phyloP scores from a whole-genome alignment of 306 rosid genomes.

The Pachyrhizus erosus region DNA sequence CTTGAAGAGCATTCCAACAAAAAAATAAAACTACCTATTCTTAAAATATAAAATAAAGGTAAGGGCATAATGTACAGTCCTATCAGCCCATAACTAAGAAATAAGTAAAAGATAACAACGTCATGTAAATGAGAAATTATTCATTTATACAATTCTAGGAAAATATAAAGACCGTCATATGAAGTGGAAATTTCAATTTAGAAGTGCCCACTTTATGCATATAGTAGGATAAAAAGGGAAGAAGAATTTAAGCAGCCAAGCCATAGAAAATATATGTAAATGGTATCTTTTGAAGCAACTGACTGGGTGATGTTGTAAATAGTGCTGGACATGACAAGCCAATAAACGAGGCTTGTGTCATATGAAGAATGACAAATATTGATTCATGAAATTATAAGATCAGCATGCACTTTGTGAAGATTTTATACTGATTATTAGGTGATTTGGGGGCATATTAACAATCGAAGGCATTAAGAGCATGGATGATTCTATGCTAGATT shows the following conservation, averaged over 20 bases:
- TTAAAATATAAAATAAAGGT: background rate
- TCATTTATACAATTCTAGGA: slow-evolving; percentile 15
- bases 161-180: background rate
- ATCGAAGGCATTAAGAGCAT: slow-evolving; percentile 15
- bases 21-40: background rate
- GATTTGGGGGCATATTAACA: slow-evolving; percentile 32
- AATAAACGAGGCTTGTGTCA: slow-evolving; percentile 9
- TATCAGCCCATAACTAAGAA: slow-evolving; percentile 19
- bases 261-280: slow-evolving; percentile 10
- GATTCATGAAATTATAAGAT: slow-evolving; percentile 20
- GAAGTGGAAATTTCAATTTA: background rate
- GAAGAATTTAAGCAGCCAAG: background rate
- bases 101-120: background rate
- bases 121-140: slow-evolving; percentile 7
- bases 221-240: background rate
- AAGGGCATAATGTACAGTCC: background rate
- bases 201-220: background rate
- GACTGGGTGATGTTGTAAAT: background rate
- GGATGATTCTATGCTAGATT: slow-evolving; percentile 10
- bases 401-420: slow-evolving; percentile 30
- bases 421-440: slow-evolving; percentile 24
- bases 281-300: slow-evolving; percentile 19
- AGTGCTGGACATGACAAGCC: slow-evolving; percentile 25
- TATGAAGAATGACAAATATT: slow-evolving; percentile 20
- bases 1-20: slow-evolving; percentile 23